Evolutionary conservation across 1,284 basidiomycete genomes (phyloP).

Genomic region (Volvariella surrecta): DNA sequence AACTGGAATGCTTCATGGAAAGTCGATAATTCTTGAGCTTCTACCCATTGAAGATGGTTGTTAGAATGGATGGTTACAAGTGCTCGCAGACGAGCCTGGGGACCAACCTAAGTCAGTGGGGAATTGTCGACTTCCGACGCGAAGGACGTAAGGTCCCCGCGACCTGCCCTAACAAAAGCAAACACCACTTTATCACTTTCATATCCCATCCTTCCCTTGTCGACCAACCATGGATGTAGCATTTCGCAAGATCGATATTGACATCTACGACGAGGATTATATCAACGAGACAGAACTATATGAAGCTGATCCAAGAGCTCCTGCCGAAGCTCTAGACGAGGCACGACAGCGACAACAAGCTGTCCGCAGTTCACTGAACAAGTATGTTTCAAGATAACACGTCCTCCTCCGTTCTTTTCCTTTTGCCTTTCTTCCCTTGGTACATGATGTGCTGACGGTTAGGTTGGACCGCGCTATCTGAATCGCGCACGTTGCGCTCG

Average conservation of each 20-base stretch:
- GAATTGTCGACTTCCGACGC: no score
- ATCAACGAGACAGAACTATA: slow-evolving; percentile 82
- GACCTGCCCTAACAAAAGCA: no score
- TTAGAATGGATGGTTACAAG: no score
- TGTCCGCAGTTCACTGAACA: slow-evolving; percentile 68
- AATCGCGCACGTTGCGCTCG: not conserved
- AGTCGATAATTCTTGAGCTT: no score
- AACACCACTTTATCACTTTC: no score
- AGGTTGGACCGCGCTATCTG: no score
- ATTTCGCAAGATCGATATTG: slow-evolving; percentile 93
- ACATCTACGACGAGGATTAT: slow-evolving; percentile 88
- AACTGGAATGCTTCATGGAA: no score
- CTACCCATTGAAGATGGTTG: no score
- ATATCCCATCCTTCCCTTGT: not conserved
- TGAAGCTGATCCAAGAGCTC: slow-evolving; percentile 78
- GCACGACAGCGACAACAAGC: slow-evolving; percentile 68
- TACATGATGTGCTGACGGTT: no score
- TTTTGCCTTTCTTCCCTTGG: not conserved
- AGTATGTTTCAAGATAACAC: slow-evolving; percentile 31
- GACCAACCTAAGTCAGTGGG: no score
- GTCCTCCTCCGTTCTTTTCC: not conserved
- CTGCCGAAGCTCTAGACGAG: slow-evolving; percentile 66
- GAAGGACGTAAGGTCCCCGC: no score
- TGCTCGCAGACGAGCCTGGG: no score
- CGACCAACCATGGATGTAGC: slow-evolving; percentile 52